Evolutionary conservation across 306 rosid species (phyloP), one percentile per base, ranked within the genome.

Genomic region (Herpetospermum pedunculosum): DNA sequence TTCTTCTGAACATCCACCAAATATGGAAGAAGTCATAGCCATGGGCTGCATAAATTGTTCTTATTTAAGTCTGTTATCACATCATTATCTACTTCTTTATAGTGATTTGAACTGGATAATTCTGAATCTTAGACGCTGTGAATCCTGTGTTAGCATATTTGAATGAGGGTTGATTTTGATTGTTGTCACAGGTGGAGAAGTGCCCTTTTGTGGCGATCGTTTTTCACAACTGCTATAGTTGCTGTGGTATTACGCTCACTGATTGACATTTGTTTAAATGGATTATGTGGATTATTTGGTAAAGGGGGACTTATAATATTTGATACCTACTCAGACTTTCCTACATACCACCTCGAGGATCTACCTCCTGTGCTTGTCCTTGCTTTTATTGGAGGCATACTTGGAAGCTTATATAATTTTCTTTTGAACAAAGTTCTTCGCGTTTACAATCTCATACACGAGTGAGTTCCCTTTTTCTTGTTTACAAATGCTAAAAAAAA

Each of bases 241-340:
- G 99, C 97, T 41, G 81, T 94, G 73, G 81, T 89, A 62, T 90
- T 94, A 68, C 99, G 91, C 38, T 90, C 97, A 73, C 75, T 89
- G 48, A 94, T 91, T 81, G 97, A 89, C 80, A 48, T 94, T 72
- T 94, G 99, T 79, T 79, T 83, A 32, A 89, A 94, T 55, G 97
- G 91, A 40, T 88, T 85, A 75, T 94, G 99, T 46, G 99, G 99
- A 38, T 77, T 91, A 72, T 94, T 94, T 80, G 99, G 99, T 79
- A 91, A 85, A 38, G 99, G 99, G 53, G 99, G 99, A 5, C 87
- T 94, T 80, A 94, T 94, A 83, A 91, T 91, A 96, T 94, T 88
- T 62, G 92, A 94, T 73, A 88, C 82, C 47, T 89, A 94, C 78
- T 89, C 99, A 44, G 85, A 79, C 21, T 83, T 71, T 70, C 47